These are phyloP conservation scores for Hymenoscyphus fraxineus DNA, from an alignment of 2,329 filamentous ascomycete species.

Conservation along the genomic window DNA sequence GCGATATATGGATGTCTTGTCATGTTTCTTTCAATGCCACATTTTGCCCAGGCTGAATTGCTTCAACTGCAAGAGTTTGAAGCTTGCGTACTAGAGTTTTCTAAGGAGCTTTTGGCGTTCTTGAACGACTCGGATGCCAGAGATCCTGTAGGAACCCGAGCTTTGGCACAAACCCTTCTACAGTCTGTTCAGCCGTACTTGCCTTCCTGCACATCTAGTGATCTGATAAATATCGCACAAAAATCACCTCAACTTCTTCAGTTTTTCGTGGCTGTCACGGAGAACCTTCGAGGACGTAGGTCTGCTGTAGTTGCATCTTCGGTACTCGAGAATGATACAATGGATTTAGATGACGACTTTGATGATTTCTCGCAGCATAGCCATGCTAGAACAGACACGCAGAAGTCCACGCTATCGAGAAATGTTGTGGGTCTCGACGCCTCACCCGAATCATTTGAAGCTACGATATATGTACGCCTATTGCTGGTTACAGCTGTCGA, in stretches of 20 bases:
- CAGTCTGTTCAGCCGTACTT: constrained; percentile 32
- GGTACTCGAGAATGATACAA: constrained; percentile 46
- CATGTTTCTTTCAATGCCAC: constrained; percentile 25
- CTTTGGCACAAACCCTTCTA: constrained; percentile 26
- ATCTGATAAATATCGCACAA: constrained; percentile 19
- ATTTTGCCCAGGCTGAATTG: constrained; percentile 21
- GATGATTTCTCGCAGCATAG: constrained; percentile 58
- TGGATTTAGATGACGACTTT: constrained; percentile 66
- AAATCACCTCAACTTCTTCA: constrained; percentile 24
- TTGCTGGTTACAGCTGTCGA: constrained; percentile 25
- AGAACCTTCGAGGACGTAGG: constrained; percentile 21
- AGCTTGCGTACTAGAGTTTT: constrained; percentile 18
- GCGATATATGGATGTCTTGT: constrained; percentile 29
- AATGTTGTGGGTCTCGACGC: constrained; percentile 26
- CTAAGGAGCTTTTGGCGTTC: constrained; percentile 23
- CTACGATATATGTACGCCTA: constrained; percentile 24
- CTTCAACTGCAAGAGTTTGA: constrained; percentile 23
- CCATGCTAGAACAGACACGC: constrained; percentile 39
- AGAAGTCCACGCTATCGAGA: constrained; percentile 42
- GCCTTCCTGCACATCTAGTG: constrained; percentile 22
- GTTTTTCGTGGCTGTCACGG: constrained; percentile 27
- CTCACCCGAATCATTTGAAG: constrained; percentile 28
- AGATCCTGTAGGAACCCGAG: constrained; percentile 19
- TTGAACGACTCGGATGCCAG: constrained; percentile 16
- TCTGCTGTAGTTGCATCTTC: constrained; percentile 16